Percentiles rank a stretch among this genome's conserved stretches.
phyloP scores from a whole-genome alignment of 306 rosid genomes.

The Cucumis melo region DNA sequence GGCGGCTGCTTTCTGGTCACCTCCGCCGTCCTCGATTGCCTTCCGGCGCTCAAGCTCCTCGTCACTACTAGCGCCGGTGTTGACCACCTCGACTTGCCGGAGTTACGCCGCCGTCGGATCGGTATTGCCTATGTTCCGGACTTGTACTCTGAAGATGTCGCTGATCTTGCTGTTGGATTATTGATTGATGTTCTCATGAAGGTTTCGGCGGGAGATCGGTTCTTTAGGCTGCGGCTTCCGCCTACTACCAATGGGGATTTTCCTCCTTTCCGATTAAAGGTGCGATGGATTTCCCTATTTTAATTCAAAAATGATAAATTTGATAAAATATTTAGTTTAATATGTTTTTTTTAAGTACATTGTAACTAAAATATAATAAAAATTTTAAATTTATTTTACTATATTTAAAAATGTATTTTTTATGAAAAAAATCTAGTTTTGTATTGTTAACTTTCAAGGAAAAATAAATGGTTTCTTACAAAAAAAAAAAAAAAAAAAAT shows the following conservation, averaged over 20 bases:
- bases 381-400: too few species aligned
- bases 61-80: constrained; percentile 17
- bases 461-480: too few species aligned
- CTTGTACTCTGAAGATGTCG: constrained; percentile 29
- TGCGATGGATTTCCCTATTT: neutral
- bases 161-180: constrained; percentile 37
- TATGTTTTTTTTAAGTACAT: too few species aligned
- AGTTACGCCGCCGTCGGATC: constrained; percentile 8
- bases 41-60: constrained; percentile 14
- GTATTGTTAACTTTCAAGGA: too few species aligned
- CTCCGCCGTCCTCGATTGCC: constrained; percentile 4
- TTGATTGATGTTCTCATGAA: constrained; percentile 29
- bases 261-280: constrained; percentile 28
- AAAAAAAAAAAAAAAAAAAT: too few species aligned
- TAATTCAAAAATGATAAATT: too few species aligned
- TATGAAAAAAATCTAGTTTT: too few species aligned
- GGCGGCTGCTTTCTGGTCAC: neutral
- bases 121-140: constrained; percentile 18
- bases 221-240: constrained; percentile 12
- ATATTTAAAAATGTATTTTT: too few species aligned
- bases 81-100: constrained; percentile 16
- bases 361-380: too few species aligned
- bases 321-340: too few species aligned
- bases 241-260: constrained; percentile 6
- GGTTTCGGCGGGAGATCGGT: constrained; percentile 19